Evolutionary conservation across 75 land plant species (phyloP), one percentile per base, ranked within the genome.

Genomic region (Pinus taeda): DNA sequence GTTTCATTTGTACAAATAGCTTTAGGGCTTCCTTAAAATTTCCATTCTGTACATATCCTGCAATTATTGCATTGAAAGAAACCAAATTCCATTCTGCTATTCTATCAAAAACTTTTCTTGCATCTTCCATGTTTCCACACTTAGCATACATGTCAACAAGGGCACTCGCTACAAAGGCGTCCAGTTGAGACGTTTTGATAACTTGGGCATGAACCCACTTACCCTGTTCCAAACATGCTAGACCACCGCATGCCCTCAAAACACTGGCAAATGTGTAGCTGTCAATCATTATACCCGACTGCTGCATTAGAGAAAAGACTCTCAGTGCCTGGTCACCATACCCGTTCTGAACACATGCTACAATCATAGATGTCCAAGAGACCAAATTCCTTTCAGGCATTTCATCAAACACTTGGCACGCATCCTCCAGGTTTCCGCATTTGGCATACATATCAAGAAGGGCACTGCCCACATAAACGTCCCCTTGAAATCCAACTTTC

Each of bases 391-490:
- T 82, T 57, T 84, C 86, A 11, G 76, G 73, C 86, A 91, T 84
- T 36, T 20, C 36, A 20, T 86, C 82, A 59, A 91, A 88, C 58
- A 88, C 79, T 57, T 7, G 2, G 22, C 57, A 39, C 1, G 93
- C 90, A 69, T 91, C 87, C 45, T 71, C 72, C 20, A 93, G 53
- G 57, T 77, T 76, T 45, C 75, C 59, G 61, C 88, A 90, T 72
- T 90, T 90, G 0, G 87, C 88, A 74, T 92, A 92, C 30, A 92
- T 87, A 82, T 92, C 90, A 79, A 92, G 77, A 79, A 92, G 75
- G 53, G 85, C 69, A 71, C 80, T 89, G 29, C 74, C 77, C 59
- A 89, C 76, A 75, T 69, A 80, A 61, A 89, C 62, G 79, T 85
- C 85, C 24, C 59, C 61, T 9, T 59, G 77, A 75, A 80, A 72